Conservation (phyloP, 140 eudicot genomes). For the Ambrosia hybrid region DNA sequence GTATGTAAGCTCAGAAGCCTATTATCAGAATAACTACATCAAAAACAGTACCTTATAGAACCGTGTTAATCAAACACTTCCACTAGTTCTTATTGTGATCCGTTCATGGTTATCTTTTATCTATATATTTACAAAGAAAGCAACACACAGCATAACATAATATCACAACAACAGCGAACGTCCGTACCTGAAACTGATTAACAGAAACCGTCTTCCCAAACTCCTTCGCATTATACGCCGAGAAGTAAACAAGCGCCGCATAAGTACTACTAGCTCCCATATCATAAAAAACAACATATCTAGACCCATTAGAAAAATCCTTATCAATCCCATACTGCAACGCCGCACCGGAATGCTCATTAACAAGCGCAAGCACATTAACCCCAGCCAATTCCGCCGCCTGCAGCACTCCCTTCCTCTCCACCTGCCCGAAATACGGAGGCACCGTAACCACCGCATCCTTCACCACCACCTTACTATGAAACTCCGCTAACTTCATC, state of each 20-base stretch:
- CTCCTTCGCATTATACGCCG: constrained; percentile 92
- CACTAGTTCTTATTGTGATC: background rate
- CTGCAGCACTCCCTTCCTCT: constrained; percentile 69
- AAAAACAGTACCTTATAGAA: background rate
- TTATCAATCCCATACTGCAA: constrained; percentile 99
- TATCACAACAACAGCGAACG: constrained; percentile 6
- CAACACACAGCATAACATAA: constrained; percentile 7
- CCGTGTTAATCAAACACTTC: background rate
- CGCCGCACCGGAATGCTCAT: constrained; percentile 95
- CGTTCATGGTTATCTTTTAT: constrained; percentile 12
- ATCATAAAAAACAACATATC: constrained; percentile 88
- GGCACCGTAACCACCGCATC: constrained; percentile 95
- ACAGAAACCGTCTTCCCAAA: constrained; percentile 77
- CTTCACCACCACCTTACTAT: constrained; percentile 62
- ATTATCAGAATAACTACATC: background rate
- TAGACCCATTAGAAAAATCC: constrained; percentile 77
- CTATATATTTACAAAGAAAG: background rate
- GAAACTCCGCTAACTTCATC: constrained; percentile 68
- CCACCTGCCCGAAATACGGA: constrained; percentile 84
- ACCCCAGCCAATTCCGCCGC: constrained; percentile 94
- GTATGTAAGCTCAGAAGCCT: background rate
- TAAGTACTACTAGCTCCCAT: constrained; percentile 96
- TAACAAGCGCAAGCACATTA: constrained; percentile 75
- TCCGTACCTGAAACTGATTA: constrained; percentile 88
- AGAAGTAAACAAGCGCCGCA: constrained; percentile 92